Percentiles rank a stretch among this genome's conserved stretches.
phyloP scores from a whole-genome alignment of 164 flowering plant genomes.

The Kalanchoe fedtschenkoi region DNA sequence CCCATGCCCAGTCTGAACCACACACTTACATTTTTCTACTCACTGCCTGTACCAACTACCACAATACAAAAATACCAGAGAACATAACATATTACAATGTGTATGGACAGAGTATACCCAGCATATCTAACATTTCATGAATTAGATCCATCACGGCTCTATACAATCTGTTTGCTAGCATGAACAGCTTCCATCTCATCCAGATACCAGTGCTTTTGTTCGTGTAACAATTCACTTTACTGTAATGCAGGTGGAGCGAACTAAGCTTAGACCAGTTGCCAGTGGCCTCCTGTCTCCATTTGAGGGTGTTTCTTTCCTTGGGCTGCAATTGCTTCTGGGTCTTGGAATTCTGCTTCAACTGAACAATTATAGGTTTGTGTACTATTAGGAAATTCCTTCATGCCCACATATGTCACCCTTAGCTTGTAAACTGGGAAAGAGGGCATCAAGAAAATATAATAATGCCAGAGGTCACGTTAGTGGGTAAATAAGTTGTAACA shows the following conservation, averaged over 20 bases:
- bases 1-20: too few relatives aligned
- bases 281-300: conserved; percentile 85
- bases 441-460: not conserved
- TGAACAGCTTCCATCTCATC: too few relatives aligned
- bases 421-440: not conserved
- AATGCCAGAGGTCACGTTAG: too few relatives aligned
- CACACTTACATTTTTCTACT: too few relatives aligned
- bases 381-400: not conserved
- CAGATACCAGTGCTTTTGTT: too few relatives aligned
- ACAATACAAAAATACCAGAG: too few relatives aligned
- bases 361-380: conserved; percentile 67
- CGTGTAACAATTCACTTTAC: not conserved
- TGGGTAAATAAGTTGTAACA: not conserved
- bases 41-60: too few relatives aligned
- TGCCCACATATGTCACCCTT: not conserved
- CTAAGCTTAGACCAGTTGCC: conserved; percentile 76
- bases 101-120: too few relatives aligned
- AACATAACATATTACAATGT: too few relatives aligned
- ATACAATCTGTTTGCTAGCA: too few relatives aligned
- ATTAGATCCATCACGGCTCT: too few relatives aligned
- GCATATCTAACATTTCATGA: too few relatives aligned
- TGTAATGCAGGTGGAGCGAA: conserved; percentile 74
- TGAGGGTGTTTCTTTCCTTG: conserved; percentile 82
- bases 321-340: conserved; percentile 76
- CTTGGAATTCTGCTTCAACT: conserved; percentile 90